phyloP scores from a whole-genome alignment of 177 flowering plant genomes.

The Vitis hybrid region DNA sequence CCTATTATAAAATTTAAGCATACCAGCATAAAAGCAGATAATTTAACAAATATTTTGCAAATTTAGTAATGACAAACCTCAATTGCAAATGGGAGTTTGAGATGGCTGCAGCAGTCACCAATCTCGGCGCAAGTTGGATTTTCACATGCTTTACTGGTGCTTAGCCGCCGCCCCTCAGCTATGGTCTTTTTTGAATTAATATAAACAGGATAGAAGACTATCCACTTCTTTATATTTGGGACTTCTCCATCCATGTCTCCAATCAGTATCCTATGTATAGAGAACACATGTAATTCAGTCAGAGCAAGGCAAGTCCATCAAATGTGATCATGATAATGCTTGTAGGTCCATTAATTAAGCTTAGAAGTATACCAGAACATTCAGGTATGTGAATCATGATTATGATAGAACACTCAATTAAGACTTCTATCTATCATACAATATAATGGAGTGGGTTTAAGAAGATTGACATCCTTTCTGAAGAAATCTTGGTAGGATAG shows the following conservation, averaged over 20 bases:
- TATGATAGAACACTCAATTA: too few relatives aligned
- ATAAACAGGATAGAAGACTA: conserved; percentile 76
- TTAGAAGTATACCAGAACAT: too few relatives aligned
- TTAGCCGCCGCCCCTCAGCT: conserved; percentile 83
- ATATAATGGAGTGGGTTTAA: too few relatives aligned
- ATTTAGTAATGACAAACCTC: conserved; percentile 47
- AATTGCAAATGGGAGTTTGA: conserved; percentile 63
- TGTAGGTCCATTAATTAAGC: too few relatives aligned
- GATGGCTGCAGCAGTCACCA: conserved; percentile 63
- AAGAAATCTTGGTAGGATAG: too few relatives aligned
- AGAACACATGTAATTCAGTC: neutral
- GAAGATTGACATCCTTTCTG: too few relatives aligned
- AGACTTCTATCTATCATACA: too few relatives aligned
- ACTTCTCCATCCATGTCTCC: conserved; percentile 46
- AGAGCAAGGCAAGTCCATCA: too few relatives aligned
- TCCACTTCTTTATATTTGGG: conserved; percentile 73
- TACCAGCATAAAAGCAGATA: neutral
- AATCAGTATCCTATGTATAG: neutral
- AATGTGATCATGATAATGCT: too few relatives aligned
- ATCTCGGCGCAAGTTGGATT: conserved; percentile 84
- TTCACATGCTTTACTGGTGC: conserved; percentile 71
- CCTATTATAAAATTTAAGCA: neutral
- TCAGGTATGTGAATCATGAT: too few relatives aligned
- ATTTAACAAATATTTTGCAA: neutral
- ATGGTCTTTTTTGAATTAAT: conserved; percentile 91